A percentile compares a stretch with the other conserved stretches of the same genome.
Evolutionary conservation across 2,329 filamentous ascomycete genomes (phyloP).

Genomic region (Spiromastix sp.): DNA sequence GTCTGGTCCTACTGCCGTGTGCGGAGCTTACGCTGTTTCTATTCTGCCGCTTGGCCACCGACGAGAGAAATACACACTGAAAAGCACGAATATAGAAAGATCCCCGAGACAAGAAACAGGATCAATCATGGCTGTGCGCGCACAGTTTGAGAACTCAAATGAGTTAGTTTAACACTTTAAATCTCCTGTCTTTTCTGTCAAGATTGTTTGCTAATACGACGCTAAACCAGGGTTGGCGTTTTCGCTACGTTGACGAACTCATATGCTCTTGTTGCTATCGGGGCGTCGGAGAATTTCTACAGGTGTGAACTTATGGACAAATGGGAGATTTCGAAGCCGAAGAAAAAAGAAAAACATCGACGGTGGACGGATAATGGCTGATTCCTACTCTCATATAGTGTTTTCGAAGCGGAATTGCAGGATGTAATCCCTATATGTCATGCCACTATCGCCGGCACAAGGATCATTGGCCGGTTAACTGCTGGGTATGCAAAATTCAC

Average conservation of each 20-base stretch:
- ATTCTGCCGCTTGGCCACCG: too few relatives aligned
- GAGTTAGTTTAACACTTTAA: background rate
- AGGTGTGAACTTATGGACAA: conserved; percentile 44
- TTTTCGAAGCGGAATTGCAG: conserved; percentile 96
- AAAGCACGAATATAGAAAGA: too few relatives aligned
- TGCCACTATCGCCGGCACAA: conserved; percentile 89
- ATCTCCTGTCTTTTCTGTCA: background rate
- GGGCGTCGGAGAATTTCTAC: conserved; percentile 98
- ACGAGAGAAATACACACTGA: too few relatives aligned
- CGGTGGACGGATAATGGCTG: background rate
- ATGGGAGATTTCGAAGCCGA: background rate
- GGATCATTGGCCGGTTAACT: conserved; percentile 91
- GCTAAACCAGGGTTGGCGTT: conserved; percentile 79
- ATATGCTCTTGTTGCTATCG: conserved; percentile 87
- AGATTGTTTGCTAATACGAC: background rate
- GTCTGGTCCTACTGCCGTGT: too few relatives aligned
- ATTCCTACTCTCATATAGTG: conserved; percentile 38
- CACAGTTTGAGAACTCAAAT: conserved; percentile 32
- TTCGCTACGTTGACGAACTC: conserved; percentile 96
- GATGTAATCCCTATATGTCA: conserved; percentile 96
- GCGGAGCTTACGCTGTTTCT: too few relatives aligned
- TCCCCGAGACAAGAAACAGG: too few relatives aligned
- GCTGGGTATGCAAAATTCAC: conserved; percentile 54
- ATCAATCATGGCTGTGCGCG: conserved; percentile 37
- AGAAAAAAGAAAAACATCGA: too few relatives aligned